Evolutionary conservation across 1,139 yeast genomes (phyloP).

Genomic region (Sugiyamaella neomexicana): DNA sequence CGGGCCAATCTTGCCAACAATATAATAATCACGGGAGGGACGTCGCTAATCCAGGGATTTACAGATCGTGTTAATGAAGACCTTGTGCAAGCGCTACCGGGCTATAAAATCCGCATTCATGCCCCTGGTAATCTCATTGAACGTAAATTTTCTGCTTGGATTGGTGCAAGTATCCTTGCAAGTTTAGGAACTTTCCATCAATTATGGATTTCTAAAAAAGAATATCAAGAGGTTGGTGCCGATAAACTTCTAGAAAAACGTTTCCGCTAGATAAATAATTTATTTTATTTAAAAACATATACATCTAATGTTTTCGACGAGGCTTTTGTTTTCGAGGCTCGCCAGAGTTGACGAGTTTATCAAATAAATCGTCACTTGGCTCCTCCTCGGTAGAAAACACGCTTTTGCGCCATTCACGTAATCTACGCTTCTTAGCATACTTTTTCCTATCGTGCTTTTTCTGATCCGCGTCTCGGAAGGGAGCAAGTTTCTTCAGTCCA

Average conservation of each 20-base stretch:
- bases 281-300: constrained; percentile 14
- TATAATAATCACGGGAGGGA: constrained; percentile 88
- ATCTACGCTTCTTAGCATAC: constrained; percentile 75
- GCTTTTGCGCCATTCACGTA: constrained; percentile 87
- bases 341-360: constrained; percentile 17
- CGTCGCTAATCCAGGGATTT: constrained; percentile 82
- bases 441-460: constrained; percentile 79
- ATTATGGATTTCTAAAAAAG: constrained; percentile 90
- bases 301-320: neutral
- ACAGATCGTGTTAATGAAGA: constrained; percentile 80
- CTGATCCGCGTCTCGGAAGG: constrained; percentile 77
- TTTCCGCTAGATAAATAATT: constrained; percentile 28
- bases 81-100: constrained; percentile 72
- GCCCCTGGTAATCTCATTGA: constrained; percentile 85
- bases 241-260: constrained; percentile 55
- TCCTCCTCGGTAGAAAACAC: constrained; percentile 71
- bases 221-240: constrained; percentile 88
- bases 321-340: constrained; percentile 14
- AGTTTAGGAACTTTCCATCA: constrained; percentile 96
- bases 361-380: constrained; percentile 43
- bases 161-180: constrained; percentile 91
- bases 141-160: constrained; percentile 86
- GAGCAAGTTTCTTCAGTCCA: constrained; percentile 90
- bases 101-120: constrained; percentile 85
- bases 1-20: constrained; percentile 90